A percentile compares a stretch with the other conserved stretches of the same genome.
Conservation (phyloP, 2,329 filamentous ascomycete genomes). For the Keithomyces neogunnii region DNA sequence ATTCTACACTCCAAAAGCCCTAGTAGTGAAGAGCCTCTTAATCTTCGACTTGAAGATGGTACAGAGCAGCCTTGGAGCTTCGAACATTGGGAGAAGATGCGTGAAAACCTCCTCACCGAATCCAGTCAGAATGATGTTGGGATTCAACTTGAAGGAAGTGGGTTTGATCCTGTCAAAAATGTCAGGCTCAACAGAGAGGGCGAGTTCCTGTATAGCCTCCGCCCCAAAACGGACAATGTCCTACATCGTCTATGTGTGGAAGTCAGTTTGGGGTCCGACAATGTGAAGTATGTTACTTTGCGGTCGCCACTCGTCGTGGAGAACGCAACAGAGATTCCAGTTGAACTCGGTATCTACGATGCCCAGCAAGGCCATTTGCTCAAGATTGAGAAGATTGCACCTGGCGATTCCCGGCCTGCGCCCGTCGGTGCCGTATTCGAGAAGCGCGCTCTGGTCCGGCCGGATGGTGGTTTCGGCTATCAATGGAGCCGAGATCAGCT, state of each 20-base stretch:
- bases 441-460: constrained; percentile 79
- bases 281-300: constrained; percentile 96
- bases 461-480: constrained; percentile 94
- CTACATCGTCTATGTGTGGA: constrained; percentile 89
- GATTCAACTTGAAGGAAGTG: constrained; percentile 81
- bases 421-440: constrained; percentile 88
- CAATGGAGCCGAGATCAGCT: constrained; percentile 85
- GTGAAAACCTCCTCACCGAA: constrained; percentile 84
- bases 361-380: constrained; percentile 78
- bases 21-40: constrained; percentile 57
- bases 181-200: constrained; percentile 92
- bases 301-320: constrained; percentile 86
- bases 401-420: constrained; percentile 80
- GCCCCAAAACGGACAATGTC: constrained; percentile 76
- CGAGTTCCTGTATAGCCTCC: constrained; percentile 80
- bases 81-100: constrained; percentile 92
- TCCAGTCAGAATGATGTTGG: constrained; percentile 71
- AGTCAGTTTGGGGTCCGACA: constrained; percentile 82
- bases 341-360: constrained; percentile 89
- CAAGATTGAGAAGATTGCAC: constrained; percentile 96
- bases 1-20: constrained; percentile 71
- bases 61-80: constrained; percentile 94
- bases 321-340: constrained; percentile 92
- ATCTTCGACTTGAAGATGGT: constrained; percentile 74
- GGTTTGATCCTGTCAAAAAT: constrained; percentile 82